Evolutionary conservation across 225 moss, liverwort and hornwort species (phyloP).

Genomic region (Bryum argenteum): DNA sequence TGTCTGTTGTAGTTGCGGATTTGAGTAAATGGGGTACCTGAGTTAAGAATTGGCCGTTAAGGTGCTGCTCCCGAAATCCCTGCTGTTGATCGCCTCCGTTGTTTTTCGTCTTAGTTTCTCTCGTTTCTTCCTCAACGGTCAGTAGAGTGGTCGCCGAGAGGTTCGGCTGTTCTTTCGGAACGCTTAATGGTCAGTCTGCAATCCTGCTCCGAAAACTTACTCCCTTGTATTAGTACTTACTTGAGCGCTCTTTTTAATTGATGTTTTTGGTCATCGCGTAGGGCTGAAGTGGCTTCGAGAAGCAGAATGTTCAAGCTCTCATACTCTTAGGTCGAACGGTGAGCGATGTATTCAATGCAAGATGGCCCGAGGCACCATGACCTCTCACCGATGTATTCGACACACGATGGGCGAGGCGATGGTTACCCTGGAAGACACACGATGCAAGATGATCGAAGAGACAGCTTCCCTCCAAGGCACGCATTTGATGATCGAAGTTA

Average conservation of each 20-base stretch:
- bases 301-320: constrained; percentile 32
- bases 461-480: constrained; percentile 28
- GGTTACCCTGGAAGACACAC: constrained; percentile 15
- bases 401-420: constrained; percentile 25
- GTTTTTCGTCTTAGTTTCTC: neutral
- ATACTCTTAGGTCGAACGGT: constrained; percentile 13
- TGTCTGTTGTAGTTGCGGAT: neutral
- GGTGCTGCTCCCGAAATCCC: constrained; percentile 3
- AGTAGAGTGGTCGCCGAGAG: neutral
- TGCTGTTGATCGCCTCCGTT: neutral
- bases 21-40: neutral
- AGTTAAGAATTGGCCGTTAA: constrained; percentile 4
- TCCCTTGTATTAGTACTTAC: neutral
- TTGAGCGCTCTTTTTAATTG: constrained; percentile 1
- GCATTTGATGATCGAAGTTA: constrained; percentile 30
- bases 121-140: neutral
- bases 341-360: constrained; percentile 46
- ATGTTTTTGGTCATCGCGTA: neutral
- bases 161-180: constrained; percentile 5
- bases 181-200: constrained; percentile 8
- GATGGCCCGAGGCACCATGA: constrained; percentile 38
- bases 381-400: constrained; percentile 29
- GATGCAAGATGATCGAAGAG: constrained; percentile 26
- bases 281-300: constrained; percentile 19
- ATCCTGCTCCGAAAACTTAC: neutral